These are phyloP conservation scores for Fusarium siculi DNA, from an alignment of 2,329 filamentous ascomycete species.

Conservation along the genomic window DNA sequence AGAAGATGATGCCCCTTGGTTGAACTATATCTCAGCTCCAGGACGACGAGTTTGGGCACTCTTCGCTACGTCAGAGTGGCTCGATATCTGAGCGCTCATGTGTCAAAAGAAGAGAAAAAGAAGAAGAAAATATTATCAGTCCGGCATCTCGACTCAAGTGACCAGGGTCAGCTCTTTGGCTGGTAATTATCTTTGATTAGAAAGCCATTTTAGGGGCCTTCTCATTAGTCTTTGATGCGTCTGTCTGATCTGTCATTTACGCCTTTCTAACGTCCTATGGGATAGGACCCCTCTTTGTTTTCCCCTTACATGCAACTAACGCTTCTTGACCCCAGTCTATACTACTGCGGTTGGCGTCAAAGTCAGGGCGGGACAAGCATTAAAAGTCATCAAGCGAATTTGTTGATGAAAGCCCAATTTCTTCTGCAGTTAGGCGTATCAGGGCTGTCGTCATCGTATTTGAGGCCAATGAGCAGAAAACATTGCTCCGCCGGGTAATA, in stretches of 20 bases:
- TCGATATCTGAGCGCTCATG: background rate
- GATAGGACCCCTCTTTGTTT: background rate
- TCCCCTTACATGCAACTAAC: constrained; percentile 13
- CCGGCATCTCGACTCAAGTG: background rate
- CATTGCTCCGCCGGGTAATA: background rate
- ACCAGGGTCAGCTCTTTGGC: background rate
- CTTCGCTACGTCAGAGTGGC: constrained; percentile 7
- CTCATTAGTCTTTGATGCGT: constrained; percentile 7
- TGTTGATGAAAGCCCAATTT: background rate
- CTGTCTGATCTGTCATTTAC: constrained; percentile 15
- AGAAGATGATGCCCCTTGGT: constrained; percentile 16
- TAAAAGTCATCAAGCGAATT: constrained; percentile 11
- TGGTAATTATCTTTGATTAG: background rate
- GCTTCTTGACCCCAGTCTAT: constrained; percentile 17
- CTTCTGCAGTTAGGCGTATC: background rate
- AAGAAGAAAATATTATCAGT: background rate
- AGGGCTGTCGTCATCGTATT: background rate
- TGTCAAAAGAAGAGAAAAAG: background rate
- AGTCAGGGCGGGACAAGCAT: constrained; percentile 24
- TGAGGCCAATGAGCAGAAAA: constrained; percentile 2
- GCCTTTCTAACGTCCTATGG: constrained; percentile 15
- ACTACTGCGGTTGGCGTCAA: constrained; percentile 17
- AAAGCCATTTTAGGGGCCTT: constrained; percentile 3
- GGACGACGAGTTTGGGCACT: background rate
- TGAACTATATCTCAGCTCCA: constrained; percentile 12